Conservation (phyloP, 768 basidiomycete genomes). For the Boletus pseudo-olivaceus region DNA sequence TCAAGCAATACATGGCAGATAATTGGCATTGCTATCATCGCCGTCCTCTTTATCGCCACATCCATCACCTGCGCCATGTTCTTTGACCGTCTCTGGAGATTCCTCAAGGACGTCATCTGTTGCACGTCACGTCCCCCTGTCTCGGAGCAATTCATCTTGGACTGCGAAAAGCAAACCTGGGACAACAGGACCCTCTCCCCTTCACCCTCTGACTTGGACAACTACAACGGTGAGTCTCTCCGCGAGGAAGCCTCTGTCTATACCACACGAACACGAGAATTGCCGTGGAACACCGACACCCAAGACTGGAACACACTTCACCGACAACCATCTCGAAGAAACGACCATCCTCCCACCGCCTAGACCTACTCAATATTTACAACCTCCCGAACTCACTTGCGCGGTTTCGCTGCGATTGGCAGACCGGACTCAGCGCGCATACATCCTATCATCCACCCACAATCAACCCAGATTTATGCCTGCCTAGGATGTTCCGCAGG, state of each 20-base stretch:
- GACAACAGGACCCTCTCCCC: constrained; percentile 29
- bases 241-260: background rate
- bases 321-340: constrained; percentile 21
- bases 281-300: constrained; percentile 25
- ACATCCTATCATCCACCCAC: constrained; percentile 1
- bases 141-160: constrained; percentile 57
- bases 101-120: constrained; percentile 49
- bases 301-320: constrained; percentile 14
- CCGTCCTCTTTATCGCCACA: constrained; percentile 55
- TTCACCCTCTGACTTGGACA: background rate
- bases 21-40: constrained; percentile 62
- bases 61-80: constrained; percentile 58
- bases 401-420: constrained; percentile 7
- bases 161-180: constrained; percentile 63
- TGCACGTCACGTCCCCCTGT: constrained; percentile 34
- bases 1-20: constrained; percentile 62
- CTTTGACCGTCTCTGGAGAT: constrained; percentile 70
- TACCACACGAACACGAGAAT: constrained; percentile 14
- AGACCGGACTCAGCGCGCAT: constrained; percentile 9
- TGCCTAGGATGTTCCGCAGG: constrained; percentile 12
- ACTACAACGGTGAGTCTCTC: background rate
- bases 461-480: background rate
- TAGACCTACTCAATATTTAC: background rate
- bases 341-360: constrained; percentile 5
- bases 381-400: background rate